Conservation (phyloP, 768 basidiomycete genomes). For the Tephrocybe sp. region DNA sequence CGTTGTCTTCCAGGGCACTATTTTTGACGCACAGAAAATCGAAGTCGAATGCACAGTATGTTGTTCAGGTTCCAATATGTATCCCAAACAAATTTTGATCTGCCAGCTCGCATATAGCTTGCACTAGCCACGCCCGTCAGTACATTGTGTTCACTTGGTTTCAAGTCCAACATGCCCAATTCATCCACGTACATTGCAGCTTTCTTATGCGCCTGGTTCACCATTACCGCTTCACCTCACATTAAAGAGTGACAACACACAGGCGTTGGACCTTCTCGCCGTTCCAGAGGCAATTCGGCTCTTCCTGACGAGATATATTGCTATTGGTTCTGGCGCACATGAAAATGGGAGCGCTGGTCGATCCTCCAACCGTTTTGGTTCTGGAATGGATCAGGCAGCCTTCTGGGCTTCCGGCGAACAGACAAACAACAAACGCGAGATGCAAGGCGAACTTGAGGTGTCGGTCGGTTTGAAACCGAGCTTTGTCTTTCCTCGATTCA, state of each 20-base stretch:
- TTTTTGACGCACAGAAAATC: conserved; percentile 30
- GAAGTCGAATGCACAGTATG: conserved; percentile 31
- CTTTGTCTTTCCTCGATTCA: conserved; percentile 38
- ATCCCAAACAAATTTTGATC: neutral
- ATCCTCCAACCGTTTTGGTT: conserved; percentile 45
- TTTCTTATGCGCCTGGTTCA: conserved; percentile 48
- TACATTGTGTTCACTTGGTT: neutral
- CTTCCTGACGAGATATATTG: conserved; percentile 43
- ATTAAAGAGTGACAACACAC: conserved; percentile 38
- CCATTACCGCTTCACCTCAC: conserved; percentile 50
- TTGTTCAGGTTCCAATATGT: conserved; percentile 1
- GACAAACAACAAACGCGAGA: conserved; percentile 28
- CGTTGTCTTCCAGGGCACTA: conserved; percentile 26
- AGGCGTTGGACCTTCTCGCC: conserved; percentile 49
- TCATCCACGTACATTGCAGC: conserved; percentile 24
- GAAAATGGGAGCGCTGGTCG: conserved; percentile 32
- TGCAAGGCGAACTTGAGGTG: conserved; percentile 54
- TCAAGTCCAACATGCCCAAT: neutral
- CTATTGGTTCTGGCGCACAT: conserved; percentile 46
- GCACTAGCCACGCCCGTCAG: conserved; percentile 49
- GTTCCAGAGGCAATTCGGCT: conserved; percentile 36
- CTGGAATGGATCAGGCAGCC: conserved; percentile 38
- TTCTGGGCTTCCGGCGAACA: conserved; percentile 46
- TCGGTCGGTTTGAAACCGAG: conserved; percentile 39
- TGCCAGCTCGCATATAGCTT: conserved; percentile 27